phyloP scores from a whole-genome alignment of 345 rosid genomes.

The Abelmoschus esculentus region DNA sequence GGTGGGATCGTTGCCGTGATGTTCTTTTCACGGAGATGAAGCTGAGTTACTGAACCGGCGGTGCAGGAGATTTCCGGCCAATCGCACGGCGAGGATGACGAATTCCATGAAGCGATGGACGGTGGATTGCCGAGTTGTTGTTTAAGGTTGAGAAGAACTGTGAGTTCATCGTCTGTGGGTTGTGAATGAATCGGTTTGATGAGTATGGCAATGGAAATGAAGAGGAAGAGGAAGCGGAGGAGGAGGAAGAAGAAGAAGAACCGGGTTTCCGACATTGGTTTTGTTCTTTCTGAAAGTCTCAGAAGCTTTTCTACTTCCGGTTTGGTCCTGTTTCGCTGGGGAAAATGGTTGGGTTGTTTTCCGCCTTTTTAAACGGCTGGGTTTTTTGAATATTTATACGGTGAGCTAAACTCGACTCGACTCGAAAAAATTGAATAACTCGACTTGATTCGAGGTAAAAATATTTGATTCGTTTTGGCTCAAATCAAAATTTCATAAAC shows the following conservation, averaged over 20 bases:
- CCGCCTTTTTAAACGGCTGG: too few species aligned
- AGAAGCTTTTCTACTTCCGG: background rate
- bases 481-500: too few species aligned
- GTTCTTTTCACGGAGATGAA: conserved; percentile 25
- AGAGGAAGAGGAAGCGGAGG: conserved; percentile 25
- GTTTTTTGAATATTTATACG: too few species aligned
- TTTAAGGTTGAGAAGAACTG: conserved; percentile 47
- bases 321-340: conserved; percentile 1
- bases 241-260: conserved; percentile 24
- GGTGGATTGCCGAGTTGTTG: conserved; percentile 51
- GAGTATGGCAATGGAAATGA: conserved; percentile 35
- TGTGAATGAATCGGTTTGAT: conserved; percentile 48
- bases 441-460: too few species aligned
- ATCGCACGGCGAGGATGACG: conserved; percentile 48
- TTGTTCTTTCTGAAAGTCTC: background rate
- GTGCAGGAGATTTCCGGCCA: conserved; percentile 54
- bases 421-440: too few species aligned
- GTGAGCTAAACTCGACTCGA: too few species aligned
- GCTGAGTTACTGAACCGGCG: conserved; percentile 33
- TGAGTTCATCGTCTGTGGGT: conserved; percentile 14
- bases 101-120: conserved; percentile 56
- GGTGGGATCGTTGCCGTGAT: conserved; percentile 45
- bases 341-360: background rate
- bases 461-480: too few species aligned
- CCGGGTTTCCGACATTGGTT: background rate